Evolutionary conservation across 2,329 filamentous ascomycete genomes (phyloP).

Genomic region (Leptographium lundbergii): DNA sequence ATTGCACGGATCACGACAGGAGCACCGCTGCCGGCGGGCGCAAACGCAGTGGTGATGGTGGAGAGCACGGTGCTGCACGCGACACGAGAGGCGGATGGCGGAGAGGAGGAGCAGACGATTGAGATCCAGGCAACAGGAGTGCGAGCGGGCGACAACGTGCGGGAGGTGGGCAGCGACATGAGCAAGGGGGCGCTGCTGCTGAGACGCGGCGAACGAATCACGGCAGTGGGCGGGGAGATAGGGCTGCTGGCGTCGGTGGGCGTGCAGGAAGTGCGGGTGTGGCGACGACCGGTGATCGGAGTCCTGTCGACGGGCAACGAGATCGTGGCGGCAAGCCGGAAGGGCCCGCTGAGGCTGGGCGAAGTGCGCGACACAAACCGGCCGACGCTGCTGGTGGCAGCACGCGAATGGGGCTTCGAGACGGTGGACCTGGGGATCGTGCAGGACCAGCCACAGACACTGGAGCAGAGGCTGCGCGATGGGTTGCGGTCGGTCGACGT

Average conservation of each 20-base stretch:
- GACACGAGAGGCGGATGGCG: slow-evolving; percentile 58
- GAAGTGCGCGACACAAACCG: slow-evolving; percentile 92
- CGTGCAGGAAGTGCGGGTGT: slow-evolving; percentile 56
- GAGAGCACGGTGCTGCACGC: slow-evolving; percentile 75
- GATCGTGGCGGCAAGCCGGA: slow-evolving; percentile 47
- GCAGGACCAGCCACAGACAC: slow-evolving; percentile 54
- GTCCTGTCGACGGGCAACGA: slow-evolving; percentile 93
- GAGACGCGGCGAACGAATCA: slow-evolving; percentile 67
- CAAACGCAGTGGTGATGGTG: slow-evolving; percentile 91
- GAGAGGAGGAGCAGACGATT: slow-evolving; percentile 81
- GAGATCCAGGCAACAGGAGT: slow-evolving; percentile 73
- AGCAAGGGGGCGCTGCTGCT: slow-evolving; percentile 57
- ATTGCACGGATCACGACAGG: slow-evolving; percentile 91
- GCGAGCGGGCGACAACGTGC: slow-evolving; percentile 70
- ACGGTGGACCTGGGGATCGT: slow-evolving; percentile 80
- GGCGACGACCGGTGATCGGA: slow-evolving; percentile 65
- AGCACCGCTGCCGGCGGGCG: slow-evolving; percentile 75
- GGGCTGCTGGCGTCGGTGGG: slow-evolving; percentile 82
- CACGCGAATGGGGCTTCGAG: slow-evolving; percentile 61
- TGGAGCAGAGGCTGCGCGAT: slow-evolving; percentile 66
- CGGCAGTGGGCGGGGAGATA: slow-evolving; percentile 78
- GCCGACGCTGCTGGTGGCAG: slow-evolving; percentile 71
- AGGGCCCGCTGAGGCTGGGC: slow-evolving; percentile 53
- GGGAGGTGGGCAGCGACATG: slow-evolving; percentile 85
- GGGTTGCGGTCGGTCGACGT: slow-evolving; percentile 66